These are phyloP conservation scores for Gymnopilus junonius DNA, from an alignment of 768 basidiomycete genomes.

Conservation along the genomic window DNA sequence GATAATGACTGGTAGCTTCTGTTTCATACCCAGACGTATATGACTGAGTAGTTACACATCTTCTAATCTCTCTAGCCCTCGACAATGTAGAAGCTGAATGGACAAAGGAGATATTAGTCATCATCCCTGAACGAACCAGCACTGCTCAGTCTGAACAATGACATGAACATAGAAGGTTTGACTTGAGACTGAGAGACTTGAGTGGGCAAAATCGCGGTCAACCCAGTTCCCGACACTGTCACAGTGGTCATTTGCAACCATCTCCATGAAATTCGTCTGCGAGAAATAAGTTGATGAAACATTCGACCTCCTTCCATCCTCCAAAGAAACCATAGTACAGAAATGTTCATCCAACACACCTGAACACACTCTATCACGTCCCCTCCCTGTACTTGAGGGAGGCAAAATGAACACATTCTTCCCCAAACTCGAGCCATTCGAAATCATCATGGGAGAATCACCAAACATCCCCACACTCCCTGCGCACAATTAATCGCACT, in stretches of 20 bases:
- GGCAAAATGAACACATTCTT: conserved; percentile 46
- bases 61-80: conserved; percentile 59
- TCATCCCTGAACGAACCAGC: conserved; percentile 57
- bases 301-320: conserved; percentile 30
- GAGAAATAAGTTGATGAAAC: conserved; percentile 44
- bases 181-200: no score
- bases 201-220: conserved; percentile 33
- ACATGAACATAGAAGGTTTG: no score
- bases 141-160: conserved; percentile 51
- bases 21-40: conserved; percentile 38
- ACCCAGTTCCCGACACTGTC: conserved; percentile 26
- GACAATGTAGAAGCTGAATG: conserved; percentile 61
- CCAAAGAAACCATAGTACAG: conserved; percentile 43
- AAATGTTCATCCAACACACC: conserved; percentile 47
- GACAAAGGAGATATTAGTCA: conserved; percentile 39
- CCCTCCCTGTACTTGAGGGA: conserved; percentile 40
- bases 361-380: conserved; percentile 37
- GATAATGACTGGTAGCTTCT: conserved; percentile 30
- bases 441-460: conserved; percentile 33
- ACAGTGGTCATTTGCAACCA: conserved; percentile 32
- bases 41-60: conserved; percentile 51
- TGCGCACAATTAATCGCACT: no score
- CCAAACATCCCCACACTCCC: no score
- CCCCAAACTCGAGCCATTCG: conserved; percentile 63
- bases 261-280: conserved; percentile 31